Percentiles rank a stretch among this genome's conserved stretches.
Conservation (phyloP, 1,284 basidiomycete species). For the Sutorius eximius region DNA sequence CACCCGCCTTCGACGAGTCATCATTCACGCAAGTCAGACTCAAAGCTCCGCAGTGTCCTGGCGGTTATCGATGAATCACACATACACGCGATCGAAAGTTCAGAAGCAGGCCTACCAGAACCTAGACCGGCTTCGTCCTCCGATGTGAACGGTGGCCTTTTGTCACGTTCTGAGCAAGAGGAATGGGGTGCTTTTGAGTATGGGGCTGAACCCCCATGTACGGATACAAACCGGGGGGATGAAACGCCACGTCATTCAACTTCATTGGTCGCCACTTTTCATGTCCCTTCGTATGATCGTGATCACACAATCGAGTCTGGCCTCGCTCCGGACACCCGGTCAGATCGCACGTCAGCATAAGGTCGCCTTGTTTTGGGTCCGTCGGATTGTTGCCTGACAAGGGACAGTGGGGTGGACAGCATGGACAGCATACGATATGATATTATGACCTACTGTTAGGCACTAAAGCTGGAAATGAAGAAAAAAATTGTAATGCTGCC, state of each 20-base stretch:
- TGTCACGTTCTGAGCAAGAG: slow-evolving; percentile 19
- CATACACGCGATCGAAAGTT: slow-evolving; percentile 13
- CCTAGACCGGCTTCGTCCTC: slow-evolving; percentile 10
- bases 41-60: slow-evolving; percentile 65
- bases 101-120: slow-evolving; percentile 19
- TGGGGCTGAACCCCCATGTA: slow-evolving; percentile 38
- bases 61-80: slow-evolving; percentile 61
- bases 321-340: slow-evolving; percentile 29
- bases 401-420: neutral
- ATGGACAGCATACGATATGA: slow-evolving; percentile 2
- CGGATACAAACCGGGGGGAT: slow-evolving; percentile 38
- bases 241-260: slow-evolving; percentile 52
- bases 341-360: slow-evolving; percentile 32
- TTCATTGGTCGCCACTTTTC: slow-evolving; percentile 28
- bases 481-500: neutral
- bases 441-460: slow-evolving; percentile 5
- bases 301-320: slow-evolving; percentile 31
- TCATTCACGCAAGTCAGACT: slow-evolving; percentile 56
- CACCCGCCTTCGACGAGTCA: slow-evolving; percentile 44
- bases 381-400: slow-evolving; percentile 8
- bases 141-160: slow-evolving; percentile 26
- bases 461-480: neutral
- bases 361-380: slow-evolving; percentile 8
- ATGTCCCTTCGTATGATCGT: slow-evolving; percentile 25
- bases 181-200: slow-evolving; percentile 46